Percentiles rank a stretch among this genome's conserved stretches.
These are phyloP conservation scores for Botrytis byssoidea DNA, from an alignment of 2,329 filamentous ascomycete genomes.

Conservation along the genomic window DNA sequence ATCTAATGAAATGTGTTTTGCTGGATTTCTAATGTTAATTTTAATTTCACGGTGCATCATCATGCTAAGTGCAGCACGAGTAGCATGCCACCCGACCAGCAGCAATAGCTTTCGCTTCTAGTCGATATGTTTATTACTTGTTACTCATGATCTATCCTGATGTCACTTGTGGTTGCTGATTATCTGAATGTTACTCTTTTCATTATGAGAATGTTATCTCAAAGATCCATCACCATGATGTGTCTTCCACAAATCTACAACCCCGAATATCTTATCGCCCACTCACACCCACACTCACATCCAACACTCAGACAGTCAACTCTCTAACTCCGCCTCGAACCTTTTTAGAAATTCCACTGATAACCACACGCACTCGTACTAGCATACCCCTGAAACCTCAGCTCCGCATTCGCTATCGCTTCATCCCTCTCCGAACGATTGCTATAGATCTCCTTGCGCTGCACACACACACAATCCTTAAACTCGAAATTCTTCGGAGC, in stretches of 20 bases:
- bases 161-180: background rate
- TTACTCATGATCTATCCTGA: background rate
- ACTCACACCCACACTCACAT: background rate
- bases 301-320: background rate
- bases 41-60: background rate
- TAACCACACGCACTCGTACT: background rate
- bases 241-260: background rate
- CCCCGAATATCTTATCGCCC: background rate
- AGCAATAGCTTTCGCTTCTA: background rate
- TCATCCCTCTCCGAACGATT: background rate
- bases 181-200: background rate
- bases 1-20: rapidly evolving
- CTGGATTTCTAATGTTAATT: background rate
- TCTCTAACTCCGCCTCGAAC: rapidly evolving
- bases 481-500: background rate
- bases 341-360: background rate
- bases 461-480: background rate
- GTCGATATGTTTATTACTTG: rapidly evolving
- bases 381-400: background rate
- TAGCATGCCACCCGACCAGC: background rate
- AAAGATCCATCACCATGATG: background rate
- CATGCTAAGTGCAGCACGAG: background rate
- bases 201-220: background rate
- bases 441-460: background rate
- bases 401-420: background rate